These are phyloP conservation scores for Hyaloscypha variabilis DNA, from an alignment of 495 filamentous ascomycete genomes.

Conservation along the genomic window DNA sequence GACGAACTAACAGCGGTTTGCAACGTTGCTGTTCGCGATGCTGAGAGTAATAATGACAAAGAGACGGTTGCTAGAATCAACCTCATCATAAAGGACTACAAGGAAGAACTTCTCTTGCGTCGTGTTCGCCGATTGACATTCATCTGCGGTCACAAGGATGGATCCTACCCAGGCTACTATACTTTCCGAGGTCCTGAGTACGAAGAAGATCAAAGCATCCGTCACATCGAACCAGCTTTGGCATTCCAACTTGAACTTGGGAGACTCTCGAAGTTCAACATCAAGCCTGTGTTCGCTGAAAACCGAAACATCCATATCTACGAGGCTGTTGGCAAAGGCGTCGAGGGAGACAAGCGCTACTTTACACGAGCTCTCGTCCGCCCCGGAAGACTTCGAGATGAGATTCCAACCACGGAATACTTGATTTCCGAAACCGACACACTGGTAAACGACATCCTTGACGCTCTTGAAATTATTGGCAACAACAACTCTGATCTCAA, in stretches of 20 bases:
- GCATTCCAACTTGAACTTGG: slow-evolving; percentile 97
- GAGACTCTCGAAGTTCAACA: slow-evolving; percentile 93
- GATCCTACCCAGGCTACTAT: slow-evolving; percentile 95
- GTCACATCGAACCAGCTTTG: slow-evolving; percentile 93
- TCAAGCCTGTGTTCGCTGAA: slow-evolving; percentile 97
- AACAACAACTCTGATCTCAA: slow-evolving; percentile 99
- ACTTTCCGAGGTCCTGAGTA: slow-evolving; percentile 94
- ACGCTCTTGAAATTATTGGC: slow-evolving; percentile 96
- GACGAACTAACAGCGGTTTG: slow-evolving; percentile 87
- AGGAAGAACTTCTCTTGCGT: slow-evolving; percentile 78
- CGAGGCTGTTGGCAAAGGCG: slow-evolving; percentile 90
- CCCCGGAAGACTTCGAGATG: slow-evolving; percentile 89
- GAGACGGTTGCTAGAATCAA: slow-evolving; percentile 77
- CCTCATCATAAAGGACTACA: slow-evolving; percentile 75
- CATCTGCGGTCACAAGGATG: slow-evolving; percentile 93
- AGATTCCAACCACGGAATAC: slow-evolving; percentile 97
- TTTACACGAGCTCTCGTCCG: slow-evolving; percentile 95
- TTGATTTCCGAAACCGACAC: slow-evolving; percentile 96
- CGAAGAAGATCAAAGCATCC: slow-evolving; percentile 90
- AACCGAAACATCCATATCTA: slow-evolving; percentile 99
- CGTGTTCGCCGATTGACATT: slow-evolving; percentile 90
- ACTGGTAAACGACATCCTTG: slow-evolving; percentile 95
- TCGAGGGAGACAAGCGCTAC: slow-evolving; percentile 95
- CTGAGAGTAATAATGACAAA: slow-evolving; percentile 81
- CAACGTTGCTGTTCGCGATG: slow-evolving; percentile 90